Base-by-base conservation (phyloP, 768 basidiomycete genomes). In the Xerocomellus chrysenteron region DNA sequence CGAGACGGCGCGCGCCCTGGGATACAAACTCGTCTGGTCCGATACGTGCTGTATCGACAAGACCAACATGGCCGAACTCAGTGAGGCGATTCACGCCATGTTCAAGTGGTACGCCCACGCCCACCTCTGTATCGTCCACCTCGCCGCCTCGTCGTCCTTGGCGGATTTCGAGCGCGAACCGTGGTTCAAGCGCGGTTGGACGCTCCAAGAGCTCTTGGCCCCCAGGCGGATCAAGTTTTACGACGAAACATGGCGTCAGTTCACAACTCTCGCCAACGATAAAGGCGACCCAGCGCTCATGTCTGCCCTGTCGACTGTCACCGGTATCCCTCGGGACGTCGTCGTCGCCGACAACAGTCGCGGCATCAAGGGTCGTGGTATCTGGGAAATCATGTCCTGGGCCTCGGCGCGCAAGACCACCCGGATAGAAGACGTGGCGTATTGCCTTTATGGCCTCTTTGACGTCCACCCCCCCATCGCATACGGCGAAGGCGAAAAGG, bases 11-110 rank as follows among this genome's bases (percentile, higher is more conserved):
- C 61, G 55, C 6, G 17, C 43, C 7, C 39, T 63, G 4, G 64
- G 63, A 12, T 65, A 66, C 37, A 61, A 46, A 16, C 32, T 65
- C 11, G 63, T 62, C 54, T 71, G 70, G 71, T 68, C 65, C 3
- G 70, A 73, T 33, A 65, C 70, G 0, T 72, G 68, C 19, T 73
- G 70, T 52, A 69, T 74, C 36, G 64, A 72, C 53, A 63, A 65
- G 52, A 47, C 44, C 28, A 66, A 67, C 42, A 26, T 54, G 3
- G 28, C 56, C 3, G 71, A 73, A 30, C 67, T 73, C n/a, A 57
- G 59, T 14, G 71, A 73, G 50, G 68, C 72, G 1, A 63, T 72
- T 21, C 61, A 61, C 17, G 67, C 72, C 26, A 73, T 73, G 67
- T 73, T 61, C 61, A 62, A 54, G 51, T 72, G 72, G 70, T 73